Base-by-base conservation (phyloP, 2,329 filamentous ascomycete species). In the Fusarium subtropicale region DNA sequence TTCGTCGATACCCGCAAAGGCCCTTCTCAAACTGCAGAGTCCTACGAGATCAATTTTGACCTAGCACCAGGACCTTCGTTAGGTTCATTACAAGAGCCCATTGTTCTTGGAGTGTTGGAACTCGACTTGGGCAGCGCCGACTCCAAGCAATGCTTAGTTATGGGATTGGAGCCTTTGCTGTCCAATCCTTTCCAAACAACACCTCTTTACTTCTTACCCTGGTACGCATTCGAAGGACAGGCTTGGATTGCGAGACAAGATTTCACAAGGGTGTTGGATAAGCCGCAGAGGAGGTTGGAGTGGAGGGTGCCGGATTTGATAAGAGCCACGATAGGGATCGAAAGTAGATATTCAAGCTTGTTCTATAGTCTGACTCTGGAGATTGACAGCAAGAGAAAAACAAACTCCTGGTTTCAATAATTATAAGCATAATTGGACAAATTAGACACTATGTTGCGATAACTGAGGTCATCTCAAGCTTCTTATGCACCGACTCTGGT, bases 401-500 rank as follows among this genome's bases (percentile, higher is more conserved):
- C 30, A 3, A 55, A 65, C n/a, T 33, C 58, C 4, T 73, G 71
- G 71, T 74, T 72, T 38, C 69, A 31, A 60, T 52, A 12, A 22
- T 20, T 3, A 4, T 15, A 51, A 28, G 18, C 1, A 22, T 11
- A 26, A n/a, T 36, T 26, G 16, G 28, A 41, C 9, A 24, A 3
- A 11, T 4, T 7, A 7, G 4, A 28, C 30, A 4, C 7, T 31
- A 56, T 50, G 20, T 22, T 47, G 36, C 36, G 22, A 39, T 46
- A 20, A n/a, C 7, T 15, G 15, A 12, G 34, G 58, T 63, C 78
- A 84, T 83, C 15, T 66, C 66, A 34, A 84, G 56, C 6, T 66
- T 65, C 15, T 52, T 41, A 41, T 70, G 71, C 34, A 84, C 60
- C 31, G 79, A 78, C 13, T 81, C 77, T 26, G 80, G 75, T 2